Base-by-base conservation (phyloP, 1,284 basidiomycete genomes). In the Pyrrhoderma lamaoense region DNA sequence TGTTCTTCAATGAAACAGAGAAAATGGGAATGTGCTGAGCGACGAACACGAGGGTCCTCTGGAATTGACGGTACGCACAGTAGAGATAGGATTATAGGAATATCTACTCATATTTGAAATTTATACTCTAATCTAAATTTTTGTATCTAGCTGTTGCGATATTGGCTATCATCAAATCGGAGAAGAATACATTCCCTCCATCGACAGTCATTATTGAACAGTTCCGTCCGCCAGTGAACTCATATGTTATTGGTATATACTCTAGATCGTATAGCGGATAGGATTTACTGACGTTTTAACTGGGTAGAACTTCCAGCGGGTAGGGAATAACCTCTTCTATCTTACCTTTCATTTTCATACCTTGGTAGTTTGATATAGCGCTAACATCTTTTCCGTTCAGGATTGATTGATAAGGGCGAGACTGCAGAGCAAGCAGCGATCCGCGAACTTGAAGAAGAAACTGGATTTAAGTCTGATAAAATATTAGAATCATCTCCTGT, bases 401-500 rank as follows among this genome's bases (percentile, higher is more conserved):
- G 91, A 34, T 69, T 97, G 21, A 81, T 97, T 54, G 89, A 94
- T 62, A 80, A 83, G 54, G 80, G 79, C 1, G 85, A 97, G 69
- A 80, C 81, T 1, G 74, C 88, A 0, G 85, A 85, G 66, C 68
- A 76, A 51, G 79, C 90, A 0, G 93, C 90, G 0, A 72, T 92
- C 34, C 79, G 93, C 34, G 93, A 97, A 63, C 75, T 97, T 7
- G 74, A 84, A 59, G 93, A 97, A 68, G 93, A 96, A 67, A 95
- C 92, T 0, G 93, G 93, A 1, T 94, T 85, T 66, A 79, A 73
- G 57, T 82, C 76, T n/a, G 70, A 74, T 57, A 67, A 69, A 36
- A 72, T 92, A 34, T 62, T 83, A 23, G 75, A 88, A 48, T 73
- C 81, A 0, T 85, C 87, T 1, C 80, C 86, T 1, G 64, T 89